phyloP scores from a whole-genome alignment of 106 monocot species.

The Dioscorea dumetorum region DNA sequence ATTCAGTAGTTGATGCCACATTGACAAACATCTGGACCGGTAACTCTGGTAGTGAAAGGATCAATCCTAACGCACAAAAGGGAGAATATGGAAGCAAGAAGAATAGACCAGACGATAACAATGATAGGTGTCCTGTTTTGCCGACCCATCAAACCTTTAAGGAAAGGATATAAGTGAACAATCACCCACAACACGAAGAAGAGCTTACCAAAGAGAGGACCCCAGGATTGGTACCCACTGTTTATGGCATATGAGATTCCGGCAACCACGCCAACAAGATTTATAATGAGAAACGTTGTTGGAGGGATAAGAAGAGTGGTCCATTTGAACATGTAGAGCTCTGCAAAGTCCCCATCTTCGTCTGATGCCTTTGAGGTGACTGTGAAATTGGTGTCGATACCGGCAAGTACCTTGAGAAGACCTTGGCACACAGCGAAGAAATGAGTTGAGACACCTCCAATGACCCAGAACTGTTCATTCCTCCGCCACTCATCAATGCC shows the following conservation, averaged over 20 bases:
- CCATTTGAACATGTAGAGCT: slow-evolving; percentile 99
- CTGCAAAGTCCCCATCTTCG: slow-evolving; percentile 75
- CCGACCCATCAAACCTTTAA: slow-evolving; percentile 89
- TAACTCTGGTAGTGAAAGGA: slow-evolving; percentile 86
- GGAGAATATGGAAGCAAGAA: slow-evolving; percentile 87
- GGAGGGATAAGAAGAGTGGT: slow-evolving; percentile 91
- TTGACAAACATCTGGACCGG: slow-evolving; percentile 56
- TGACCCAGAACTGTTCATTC: slow-evolving; percentile 98
- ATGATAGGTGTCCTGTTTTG: slow-evolving; percentile 89
- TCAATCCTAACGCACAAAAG: slow-evolving; percentile 84
- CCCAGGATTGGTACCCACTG: slow-evolving; percentile 89
- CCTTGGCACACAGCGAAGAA: slow-evolving; percentile 92
- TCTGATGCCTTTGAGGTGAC: slow-evolving; percentile 92
- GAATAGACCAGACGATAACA: slow-evolving; percentile 84
- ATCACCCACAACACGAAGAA: slow-evolving; percentile 98
- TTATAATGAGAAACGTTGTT: slow-evolving; percentile 72
- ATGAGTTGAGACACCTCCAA: slow-evolving; percentile 89
- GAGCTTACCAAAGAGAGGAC: slow-evolving; percentile 89
- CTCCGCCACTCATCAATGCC: slow-evolving; percentile 98
- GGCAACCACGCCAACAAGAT: slow-evolving; percentile 78
- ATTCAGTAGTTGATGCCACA: slow-evolving; percentile 87
- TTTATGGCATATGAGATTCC: slow-evolving; percentile 88
- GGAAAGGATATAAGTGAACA: slow-evolving; percentile 91
- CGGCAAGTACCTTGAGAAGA: slow-evolving; percentile 85
- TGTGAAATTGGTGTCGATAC: slow-evolving; percentile 92